phyloP scores from a whole-genome alignment of 2,329 filamentous ascomycete species.

The Pseudocercospora pini-densiflorae region DNA sequence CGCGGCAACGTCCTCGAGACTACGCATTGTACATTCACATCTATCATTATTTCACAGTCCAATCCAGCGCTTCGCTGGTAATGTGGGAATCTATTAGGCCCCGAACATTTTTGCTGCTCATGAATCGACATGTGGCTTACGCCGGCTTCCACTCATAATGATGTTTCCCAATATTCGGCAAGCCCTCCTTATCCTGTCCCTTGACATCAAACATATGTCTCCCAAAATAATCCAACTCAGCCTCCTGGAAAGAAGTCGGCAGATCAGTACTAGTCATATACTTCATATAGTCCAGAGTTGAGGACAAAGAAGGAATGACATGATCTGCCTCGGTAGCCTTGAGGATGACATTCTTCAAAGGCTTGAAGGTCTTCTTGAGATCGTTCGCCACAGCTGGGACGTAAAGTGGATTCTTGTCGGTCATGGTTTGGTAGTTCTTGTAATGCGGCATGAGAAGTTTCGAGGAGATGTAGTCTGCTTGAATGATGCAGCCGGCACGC shows the following conservation, averaged over 20 bases:
- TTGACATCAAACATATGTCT: constrained; percentile 67
- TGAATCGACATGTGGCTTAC: constrained; percentile 13
- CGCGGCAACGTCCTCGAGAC: no score
- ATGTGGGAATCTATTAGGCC: neutral
- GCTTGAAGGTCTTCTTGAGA: constrained; percentile 55
- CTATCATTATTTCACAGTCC: neutral
- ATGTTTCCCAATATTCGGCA: constrained; percentile 61
- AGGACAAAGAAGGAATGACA: constrained; percentile 63
- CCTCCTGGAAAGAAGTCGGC: constrained; percentile 72
- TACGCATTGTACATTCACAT: neutral
- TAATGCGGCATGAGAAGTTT: constrained; percentile 60
- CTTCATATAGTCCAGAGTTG: constrained; percentile 70
- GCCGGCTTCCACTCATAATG: constrained; percentile 67
- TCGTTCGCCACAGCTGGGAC: constrained; percentile 57
- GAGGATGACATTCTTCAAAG: constrained; percentile 61
- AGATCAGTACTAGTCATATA: constrained; percentile 63
- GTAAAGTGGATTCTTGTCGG: constrained; percentile 53
- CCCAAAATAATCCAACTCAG: constrained; percentile 73
- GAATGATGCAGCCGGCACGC: constrained; percentile 73
- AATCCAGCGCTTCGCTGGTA: constrained; percentile 2
- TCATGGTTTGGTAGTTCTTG: constrained; percentile 32
- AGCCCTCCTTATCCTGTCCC: constrained; percentile 55
- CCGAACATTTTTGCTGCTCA: neutral
- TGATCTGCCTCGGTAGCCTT: constrained; percentile 62
- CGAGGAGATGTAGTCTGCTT: constrained; percentile 64